Percentiles rank a stretch among this genome's conserved stretches.
These are phyloP conservation scores for Macaranga tanarius DNA, from an alignment of 441 rosid genomes.

Conservation along the genomic window DNA sequence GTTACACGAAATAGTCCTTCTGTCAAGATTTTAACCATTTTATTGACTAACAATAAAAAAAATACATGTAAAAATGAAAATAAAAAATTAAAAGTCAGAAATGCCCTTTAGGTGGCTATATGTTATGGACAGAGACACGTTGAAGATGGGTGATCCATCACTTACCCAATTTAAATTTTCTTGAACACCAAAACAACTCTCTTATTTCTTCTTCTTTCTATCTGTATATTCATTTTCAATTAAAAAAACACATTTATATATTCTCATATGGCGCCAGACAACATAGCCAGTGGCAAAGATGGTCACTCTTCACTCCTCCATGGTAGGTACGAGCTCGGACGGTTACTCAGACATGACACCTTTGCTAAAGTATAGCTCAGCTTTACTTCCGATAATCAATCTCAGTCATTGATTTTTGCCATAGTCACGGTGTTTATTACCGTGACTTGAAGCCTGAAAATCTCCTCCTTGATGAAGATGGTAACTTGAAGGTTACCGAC, in stretches of 20 bases:
- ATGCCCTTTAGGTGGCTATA: no score
- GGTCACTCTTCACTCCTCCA: conserved; percentile 41
- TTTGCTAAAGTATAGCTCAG: conserved; percentile 84
- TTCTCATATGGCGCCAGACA: background rate
- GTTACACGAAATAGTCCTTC: no score
- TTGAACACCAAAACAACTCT: background rate
- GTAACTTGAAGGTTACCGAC: conserved; percentile 49
- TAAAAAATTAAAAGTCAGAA: no score
- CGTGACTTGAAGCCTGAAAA: conserved; percentile 61
- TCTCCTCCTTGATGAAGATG: conserved; percentile 46
- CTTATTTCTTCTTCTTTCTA: background rate
- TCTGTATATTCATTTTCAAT: background rate
- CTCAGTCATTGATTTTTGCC: conserved; percentile 57
- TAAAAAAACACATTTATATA: no score
- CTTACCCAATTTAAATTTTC: no score
- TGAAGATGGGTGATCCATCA: no score
- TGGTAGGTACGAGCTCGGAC: conserved; percentile 83
- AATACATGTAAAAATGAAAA: no score
- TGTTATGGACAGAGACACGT: no score
- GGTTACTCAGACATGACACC: conserved; percentile 73
- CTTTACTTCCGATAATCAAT: no score
- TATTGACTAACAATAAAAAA: no score
- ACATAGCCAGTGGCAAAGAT: conserved; percentile 32
- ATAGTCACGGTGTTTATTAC: conserved; percentile 55
- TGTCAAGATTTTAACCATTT: no score